These are phyloP conservation scores for Penicillium cosmopolitanum DNA, from an alignment of 495 filamentous ascomycete species.

Conservation along the genomic window DNA sequence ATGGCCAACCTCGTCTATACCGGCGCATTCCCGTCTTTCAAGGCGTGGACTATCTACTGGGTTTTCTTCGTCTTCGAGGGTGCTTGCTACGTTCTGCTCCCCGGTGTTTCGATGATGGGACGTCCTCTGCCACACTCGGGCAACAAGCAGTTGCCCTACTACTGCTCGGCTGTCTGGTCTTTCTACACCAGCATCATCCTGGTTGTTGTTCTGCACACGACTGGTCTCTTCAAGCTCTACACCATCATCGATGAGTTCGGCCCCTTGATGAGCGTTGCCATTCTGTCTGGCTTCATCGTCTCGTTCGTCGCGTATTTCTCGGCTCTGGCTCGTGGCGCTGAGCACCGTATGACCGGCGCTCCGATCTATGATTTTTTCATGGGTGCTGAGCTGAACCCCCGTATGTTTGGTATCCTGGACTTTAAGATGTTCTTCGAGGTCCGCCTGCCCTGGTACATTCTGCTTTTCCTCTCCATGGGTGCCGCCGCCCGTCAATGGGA, in stretches of 20 bases:
- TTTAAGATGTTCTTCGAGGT: conserved; percentile 99
- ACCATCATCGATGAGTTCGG: conserved; percentile 96
- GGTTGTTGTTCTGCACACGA: conserved; percentile 70
- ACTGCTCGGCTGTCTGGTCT: conserved; percentile 85
- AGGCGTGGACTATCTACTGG: conserved; percentile 95
- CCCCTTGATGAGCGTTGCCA: conserved; percentile 84
- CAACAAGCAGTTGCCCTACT: conserved; percentile 85
- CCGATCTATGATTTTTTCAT: conserved; percentile 98
- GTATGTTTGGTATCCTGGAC: conserved; percentile 91
- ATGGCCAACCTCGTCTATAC: conserved; percentile 72
- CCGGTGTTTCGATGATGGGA: conserved; percentile 80
- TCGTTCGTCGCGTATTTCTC: conserved; percentile 84
- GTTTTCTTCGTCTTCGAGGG: conserved; percentile 83
- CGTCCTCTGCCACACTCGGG: conserved; percentile 83
- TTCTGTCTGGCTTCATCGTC: conserved; percentile 82
- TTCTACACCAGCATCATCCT: conserved; percentile 84
- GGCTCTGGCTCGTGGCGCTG: conserved; percentile 73
- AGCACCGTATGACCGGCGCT: conserved; percentile 91
- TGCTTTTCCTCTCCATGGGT: conserved; percentile 76
- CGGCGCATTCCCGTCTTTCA: conserved; percentile 75
- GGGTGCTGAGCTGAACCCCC: conserved; percentile 95
- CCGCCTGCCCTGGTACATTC: conserved; percentile 93
- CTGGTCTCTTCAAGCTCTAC: conserved; percentile 85
- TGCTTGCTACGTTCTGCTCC: conserved; percentile 77
- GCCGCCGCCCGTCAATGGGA: conserved; percentile 89